Conservation (phyloP, 2,329 filamentous ascomycete species). For the Arthroderma uncinatum region DNA sequence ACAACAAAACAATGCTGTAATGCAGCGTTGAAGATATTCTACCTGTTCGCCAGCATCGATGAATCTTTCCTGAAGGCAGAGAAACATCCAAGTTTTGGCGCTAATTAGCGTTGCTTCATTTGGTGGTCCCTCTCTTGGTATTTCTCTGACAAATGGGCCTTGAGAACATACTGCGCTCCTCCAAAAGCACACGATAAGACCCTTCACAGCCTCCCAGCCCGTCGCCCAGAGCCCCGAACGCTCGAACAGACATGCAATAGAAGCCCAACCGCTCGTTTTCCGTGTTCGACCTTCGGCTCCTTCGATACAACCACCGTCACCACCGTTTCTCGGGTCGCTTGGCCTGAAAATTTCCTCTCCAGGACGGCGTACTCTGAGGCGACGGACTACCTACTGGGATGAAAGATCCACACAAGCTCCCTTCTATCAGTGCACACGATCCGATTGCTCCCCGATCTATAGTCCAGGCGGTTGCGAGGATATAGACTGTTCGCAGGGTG, state of each 20-base stretch:
- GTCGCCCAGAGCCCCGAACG: neutral
- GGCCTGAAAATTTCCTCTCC: neutral
- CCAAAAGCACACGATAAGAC: slow-evolving; percentile 2
- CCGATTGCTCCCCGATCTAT: neutral
- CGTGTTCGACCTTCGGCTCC: neutral
- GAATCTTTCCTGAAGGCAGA: neutral
- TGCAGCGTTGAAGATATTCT: neutral
- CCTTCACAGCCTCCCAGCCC: neutral
- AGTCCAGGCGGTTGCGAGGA: neutral
- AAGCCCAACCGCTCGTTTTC: neutral
- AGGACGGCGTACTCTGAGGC: neutral
- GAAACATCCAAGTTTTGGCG: neutral
- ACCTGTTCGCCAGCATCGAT: neutral
- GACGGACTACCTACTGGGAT: neutral
- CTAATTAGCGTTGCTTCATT: neutral
- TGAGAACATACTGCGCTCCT: neutral
- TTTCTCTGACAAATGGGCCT: slow-evolving; percentile 5
- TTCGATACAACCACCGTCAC: neutral
- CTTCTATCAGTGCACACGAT: neutral
- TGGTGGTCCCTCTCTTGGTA: slow-evolving; percentile 1
- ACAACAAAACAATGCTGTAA: neutral
- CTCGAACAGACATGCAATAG: neutral
- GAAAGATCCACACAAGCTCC: neutral
- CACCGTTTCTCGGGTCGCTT: neutral
- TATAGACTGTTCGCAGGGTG: neutral